Base-by-base conservation (phyloP, 2,329 filamentous ascomycete genomes). In the Rutstroemia sp. region DNA sequence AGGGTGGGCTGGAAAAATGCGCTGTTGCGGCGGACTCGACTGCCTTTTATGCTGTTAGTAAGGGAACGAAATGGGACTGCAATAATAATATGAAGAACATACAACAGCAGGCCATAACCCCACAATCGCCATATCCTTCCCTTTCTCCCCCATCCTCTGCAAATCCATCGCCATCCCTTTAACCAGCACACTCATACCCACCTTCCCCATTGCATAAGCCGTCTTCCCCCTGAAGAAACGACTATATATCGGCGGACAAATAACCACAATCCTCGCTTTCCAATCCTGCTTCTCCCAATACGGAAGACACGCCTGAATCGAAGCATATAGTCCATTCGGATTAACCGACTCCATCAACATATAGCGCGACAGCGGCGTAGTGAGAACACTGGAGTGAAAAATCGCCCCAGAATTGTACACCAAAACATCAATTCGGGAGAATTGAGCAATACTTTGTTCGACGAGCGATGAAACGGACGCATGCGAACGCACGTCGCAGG, bases 371-470 rank as follows among this genome's bases (percentile, higher is more conserved):
- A 87, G 74, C 0, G 87, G 85, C 0, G 88, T 92, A 48, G 84
- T 80, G 51, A 84, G 79, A 0, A 95, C 82, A 1, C 86, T 79
- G 0, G 86, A 80, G 88, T 89, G 92, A 85, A 86, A 94, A 62
- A 95, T 91, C 2, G 89, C 89, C 42, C 89, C 89, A 0, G 86
- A 84, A 69, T 94, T 95, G 75, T 95, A 95, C 49, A 94, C 71
- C 2, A 95, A 72, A 0, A 87, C 85, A 67, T 94, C 88, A 3
- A 95, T 74, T 21, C 79, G 79, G 45, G 78, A 25, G 19, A 51
- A 45, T 1, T 16, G 25, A 12, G 23, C 17, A 2, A 56, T 54
- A 0, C 83, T 84, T 53, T 76, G 70, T 17, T 78, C 67, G 2
- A 92, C 72, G 45, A 92, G 75, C 6, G 68, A 62, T 48, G 83